These are phyloP conservation scores for Ceriops tagal DNA, from an alignment of 345 rosid genomes.

Conservation along the genomic window DNA sequence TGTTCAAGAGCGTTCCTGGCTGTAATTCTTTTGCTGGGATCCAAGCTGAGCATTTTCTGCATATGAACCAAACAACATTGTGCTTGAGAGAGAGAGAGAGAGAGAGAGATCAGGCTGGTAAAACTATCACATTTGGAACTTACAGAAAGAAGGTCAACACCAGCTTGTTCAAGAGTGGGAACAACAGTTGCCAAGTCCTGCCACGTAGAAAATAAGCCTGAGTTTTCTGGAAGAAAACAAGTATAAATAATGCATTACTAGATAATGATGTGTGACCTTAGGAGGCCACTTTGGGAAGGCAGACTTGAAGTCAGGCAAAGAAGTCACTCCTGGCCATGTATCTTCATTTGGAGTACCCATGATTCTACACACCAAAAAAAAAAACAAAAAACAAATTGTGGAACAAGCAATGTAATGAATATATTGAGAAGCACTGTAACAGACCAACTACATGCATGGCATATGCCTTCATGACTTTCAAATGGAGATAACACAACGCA, in stretches of 20 bases:
- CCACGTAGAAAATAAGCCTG: constrained; percentile 1
- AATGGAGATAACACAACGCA: too few relatives aligned
- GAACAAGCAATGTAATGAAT: not conserved
- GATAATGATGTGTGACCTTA: constrained; percentile 44
- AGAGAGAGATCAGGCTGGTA: not conserved
- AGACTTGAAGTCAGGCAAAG: constrained; percentile 87
- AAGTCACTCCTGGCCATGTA: constrained; percentile 87
- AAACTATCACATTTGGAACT: constrained; percentile 23
- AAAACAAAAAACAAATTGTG: not conserved
- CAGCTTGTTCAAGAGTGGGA: constrained; percentile 73
- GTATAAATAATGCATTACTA: not conserved
- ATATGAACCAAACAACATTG: too few relatives aligned
- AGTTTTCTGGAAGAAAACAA: not conserved
- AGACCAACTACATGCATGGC: too few relatives aligned
- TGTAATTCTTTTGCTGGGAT: constrained; percentile 81
- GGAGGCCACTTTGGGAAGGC: constrained; percentile 93
- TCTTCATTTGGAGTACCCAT: constrained; percentile 95
- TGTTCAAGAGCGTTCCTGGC: constrained; percentile 91
- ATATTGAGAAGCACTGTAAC: not conserved
- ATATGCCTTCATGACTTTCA: too few relatives aligned
- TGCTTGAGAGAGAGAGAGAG: not conserved
- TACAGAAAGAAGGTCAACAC: constrained; percentile 81
- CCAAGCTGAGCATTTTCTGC: constrained; percentile 93
- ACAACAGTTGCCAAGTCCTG: constrained; percentile 73
- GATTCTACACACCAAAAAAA: constrained; percentile 40